These are phyloP conservation scores for Alternaria arborescens DNA, from an alignment of 2,329 filamentous ascomycete species.

Conservation along the genomic window DNA sequence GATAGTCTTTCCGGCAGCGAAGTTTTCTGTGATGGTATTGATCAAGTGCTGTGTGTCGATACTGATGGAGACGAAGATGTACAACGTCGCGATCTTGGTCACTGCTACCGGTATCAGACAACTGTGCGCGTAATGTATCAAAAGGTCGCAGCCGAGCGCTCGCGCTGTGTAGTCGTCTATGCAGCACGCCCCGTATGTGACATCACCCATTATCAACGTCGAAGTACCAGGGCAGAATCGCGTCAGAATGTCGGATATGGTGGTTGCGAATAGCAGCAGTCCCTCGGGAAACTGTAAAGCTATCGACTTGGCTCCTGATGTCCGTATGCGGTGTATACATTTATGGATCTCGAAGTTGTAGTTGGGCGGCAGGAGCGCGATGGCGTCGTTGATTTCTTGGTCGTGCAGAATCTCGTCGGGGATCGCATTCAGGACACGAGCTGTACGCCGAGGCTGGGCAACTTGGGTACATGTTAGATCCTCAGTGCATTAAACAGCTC, in stretches of 20 bases:
- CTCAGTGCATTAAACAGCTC: background rate
- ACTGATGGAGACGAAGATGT: slow-evolving; percentile 97
- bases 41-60: slow-evolving; percentile 91
- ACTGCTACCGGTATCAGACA: slow-evolving; percentile 96
- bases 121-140: slow-evolving; percentile 97
- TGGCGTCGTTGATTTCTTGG: slow-evolving; percentile 83
- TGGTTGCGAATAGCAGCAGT: slow-evolving; percentile 92
- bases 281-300: slow-evolving; percentile 98
- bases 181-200: slow-evolving; percentile 97
- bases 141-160: slow-evolving; percentile 89
- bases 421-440: slow-evolving; percentile 88
- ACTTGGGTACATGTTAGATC: slow-evolving; percentile 59
- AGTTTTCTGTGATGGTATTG: slow-evolving; percentile 87
- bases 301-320: slow-evolving; percentile 78
- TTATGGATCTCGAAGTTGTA: slow-evolving; percentile 99
- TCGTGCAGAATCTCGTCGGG: slow-evolving; percentile 87
- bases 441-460: slow-evolving; percentile 73
- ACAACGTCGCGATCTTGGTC: slow-evolving; percentile 95
- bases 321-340: slow-evolving; percentile 92
- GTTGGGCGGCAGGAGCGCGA: slow-evolving; percentile 87
- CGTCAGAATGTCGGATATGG: slow-evolving; percentile 93
- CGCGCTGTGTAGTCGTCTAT: slow-evolving; percentile 98
- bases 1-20: slow-evolving; percentile 82
- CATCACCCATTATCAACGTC: slow-evolving; percentile 98
- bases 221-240: slow-evolving; percentile 92